Percentiles rank a stretch among this genome's conserved stretches.
Evolutionary conservation across 257 asterid genomes (phyloP).

Genomic region (Ocimum tenuiflorum): DNA sequence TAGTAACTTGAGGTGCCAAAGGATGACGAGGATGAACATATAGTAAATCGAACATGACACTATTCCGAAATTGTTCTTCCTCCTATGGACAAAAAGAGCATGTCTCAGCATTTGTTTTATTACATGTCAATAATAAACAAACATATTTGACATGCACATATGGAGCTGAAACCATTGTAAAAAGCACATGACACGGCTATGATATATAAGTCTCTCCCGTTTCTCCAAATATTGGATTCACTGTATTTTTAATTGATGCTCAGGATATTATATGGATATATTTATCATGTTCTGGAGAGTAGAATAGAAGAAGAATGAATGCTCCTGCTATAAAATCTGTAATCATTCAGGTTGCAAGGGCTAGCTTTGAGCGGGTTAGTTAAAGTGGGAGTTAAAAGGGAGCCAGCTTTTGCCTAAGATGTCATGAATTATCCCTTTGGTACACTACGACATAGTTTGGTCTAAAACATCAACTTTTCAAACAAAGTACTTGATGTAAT

Average conservation of each 20-base stretch:
- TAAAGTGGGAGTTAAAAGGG: not conserved
- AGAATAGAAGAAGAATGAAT: not conserved
- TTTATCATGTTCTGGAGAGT: not conserved
- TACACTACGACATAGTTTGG: too few relatives aligned
- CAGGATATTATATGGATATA: not conserved
- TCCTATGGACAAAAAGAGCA: constrained; percentile 41
- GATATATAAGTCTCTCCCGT: not conserved
- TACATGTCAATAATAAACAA: not conserved
- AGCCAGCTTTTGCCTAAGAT: not conserved
- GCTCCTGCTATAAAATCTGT: not conserved
- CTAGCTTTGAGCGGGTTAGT: not conserved
- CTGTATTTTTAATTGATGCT: not conserved
- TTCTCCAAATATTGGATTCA: too few relatives aligned
- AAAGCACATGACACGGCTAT: not conserved
- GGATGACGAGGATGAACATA: constrained; percentile 67
- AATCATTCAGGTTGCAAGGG: not conserved
- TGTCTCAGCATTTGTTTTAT: not conserved
- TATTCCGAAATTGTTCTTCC: constrained; percentile 72
- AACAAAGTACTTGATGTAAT: not conserved
- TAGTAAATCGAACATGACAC: constrained; percentile 73
- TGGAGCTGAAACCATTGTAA: not conserved
- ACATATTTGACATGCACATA: not conserved
- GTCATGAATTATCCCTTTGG: not conserved
- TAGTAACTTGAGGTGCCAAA: constrained; percentile 50
- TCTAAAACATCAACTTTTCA: too few relatives aligned